phyloP scores from a whole-genome alignment of 495 filamentous ascomycete species.

The Talaromyces nanjingensis region DNA sequence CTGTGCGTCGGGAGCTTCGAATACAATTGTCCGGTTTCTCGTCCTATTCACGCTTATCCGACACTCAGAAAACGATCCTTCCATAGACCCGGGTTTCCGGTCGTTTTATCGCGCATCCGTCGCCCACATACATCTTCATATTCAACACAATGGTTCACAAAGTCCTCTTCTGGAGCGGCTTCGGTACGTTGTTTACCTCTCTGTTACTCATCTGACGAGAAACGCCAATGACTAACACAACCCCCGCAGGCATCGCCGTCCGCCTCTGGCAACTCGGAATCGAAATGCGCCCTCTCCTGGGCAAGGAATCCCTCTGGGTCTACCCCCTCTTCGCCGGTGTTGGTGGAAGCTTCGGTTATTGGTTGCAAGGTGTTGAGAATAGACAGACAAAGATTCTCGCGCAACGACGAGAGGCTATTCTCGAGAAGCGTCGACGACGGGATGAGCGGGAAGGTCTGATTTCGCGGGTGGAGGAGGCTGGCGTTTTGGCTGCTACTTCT shows the following conservation, averaged over 20 bases:
- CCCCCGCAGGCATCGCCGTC: conserved; percentile 66
- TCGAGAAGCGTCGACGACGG: conserved; percentile 82
- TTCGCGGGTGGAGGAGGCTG: conserved; percentile 29
- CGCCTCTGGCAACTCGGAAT: conserved; percentile 95
- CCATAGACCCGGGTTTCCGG: not conserved
- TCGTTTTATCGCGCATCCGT: not conserved
- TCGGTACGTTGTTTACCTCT: no score
- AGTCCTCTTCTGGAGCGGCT: conserved; percentile 93
- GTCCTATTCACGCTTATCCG: not conserved
- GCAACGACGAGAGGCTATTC: conserved; percentile 65
- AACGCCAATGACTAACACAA: no score
- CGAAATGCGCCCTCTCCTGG: conserved; percentile 94
- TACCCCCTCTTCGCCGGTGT: conserved; percentile 83
- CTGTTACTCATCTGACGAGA: no score
- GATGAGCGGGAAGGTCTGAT: conserved; percentile 48
- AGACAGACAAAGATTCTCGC: conserved; percentile 67
- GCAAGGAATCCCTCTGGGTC: conserved; percentile 69
- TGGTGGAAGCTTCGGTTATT: conserved; percentile 92
- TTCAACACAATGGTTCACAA: conserved; percentile 57
- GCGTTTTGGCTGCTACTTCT: conserved; percentile 34
- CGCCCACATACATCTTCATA: conserved; percentile 3
- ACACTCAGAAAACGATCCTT: not conserved
- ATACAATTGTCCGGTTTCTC: not conserved
- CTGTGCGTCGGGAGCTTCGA: not conserved
- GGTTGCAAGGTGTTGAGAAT: conserved; percentile 79